Evolutionary conservation across 73 alveolate genomes (phyloP).

Genomic region (Paraurostyla sp.): DNA sequence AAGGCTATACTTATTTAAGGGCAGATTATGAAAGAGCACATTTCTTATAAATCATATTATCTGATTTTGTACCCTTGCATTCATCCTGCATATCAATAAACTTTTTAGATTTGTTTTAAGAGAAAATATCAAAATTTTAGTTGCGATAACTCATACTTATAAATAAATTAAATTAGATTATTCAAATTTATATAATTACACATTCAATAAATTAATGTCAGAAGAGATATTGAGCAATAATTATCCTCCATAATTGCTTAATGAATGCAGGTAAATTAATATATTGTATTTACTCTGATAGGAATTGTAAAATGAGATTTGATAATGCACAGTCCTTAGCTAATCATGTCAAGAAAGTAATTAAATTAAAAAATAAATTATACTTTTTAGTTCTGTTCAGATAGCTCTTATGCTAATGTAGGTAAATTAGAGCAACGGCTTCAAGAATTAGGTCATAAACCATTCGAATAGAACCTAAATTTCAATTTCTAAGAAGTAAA

Average conservation of each 20-base stretch:
- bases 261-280: slow-evolving; percentile 52
- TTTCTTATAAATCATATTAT: neutral
- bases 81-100: neutral
- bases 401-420: slow-evolving; percentile 59
- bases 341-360: slow-evolving; percentile 75
- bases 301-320: slow-evolving; percentile 75
- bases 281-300: neutral
- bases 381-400: slow-evolving; percentile 60
- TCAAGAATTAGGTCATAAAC: slow-evolving; percentile 45
- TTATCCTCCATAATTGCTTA: slow-evolving; percentile 27
- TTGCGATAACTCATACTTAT: neutral
- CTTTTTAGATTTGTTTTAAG: neutral
- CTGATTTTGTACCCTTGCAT: neutral
- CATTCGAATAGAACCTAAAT: neutral
- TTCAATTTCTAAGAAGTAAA: slow-evolving; percentile 48
- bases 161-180: neutral
- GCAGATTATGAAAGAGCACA: slow-evolving; percentile 25
- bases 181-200: neutral
- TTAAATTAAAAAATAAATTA: neutral
- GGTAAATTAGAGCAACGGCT: slow-evolving; percentile 49
- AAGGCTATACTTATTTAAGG: neutral
- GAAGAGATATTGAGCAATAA: neutral
- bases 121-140: neutral
- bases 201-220: neutral
- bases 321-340: slow-evolving; percentile 62